These are phyloP conservation scores for Theobroma cacao DNA, from an alignment of 345 rosid genomes.

Conservation along the genomic window DNA sequence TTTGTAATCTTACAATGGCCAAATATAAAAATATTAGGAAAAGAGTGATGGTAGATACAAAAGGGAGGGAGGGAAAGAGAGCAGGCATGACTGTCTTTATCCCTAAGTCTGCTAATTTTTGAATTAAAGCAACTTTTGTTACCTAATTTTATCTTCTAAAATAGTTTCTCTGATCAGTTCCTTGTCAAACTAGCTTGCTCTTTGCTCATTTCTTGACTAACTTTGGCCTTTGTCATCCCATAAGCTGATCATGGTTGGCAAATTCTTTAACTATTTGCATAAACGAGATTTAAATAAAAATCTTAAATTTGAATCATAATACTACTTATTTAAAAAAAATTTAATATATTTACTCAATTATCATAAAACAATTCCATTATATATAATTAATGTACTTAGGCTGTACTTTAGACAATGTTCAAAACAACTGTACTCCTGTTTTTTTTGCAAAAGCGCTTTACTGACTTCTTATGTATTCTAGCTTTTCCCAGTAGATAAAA, in stretches of 20 bases:
- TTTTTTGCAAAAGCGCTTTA: too few relatives aligned
- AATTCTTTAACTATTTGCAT: background rate
- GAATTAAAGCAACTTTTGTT: conserved; percentile 16
- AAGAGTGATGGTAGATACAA: background rate
- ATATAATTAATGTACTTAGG: too few relatives aligned
- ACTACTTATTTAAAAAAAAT: too few relatives aligned
- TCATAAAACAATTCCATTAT: too few relatives aligned
- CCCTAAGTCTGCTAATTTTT: conserved; percentile 6
- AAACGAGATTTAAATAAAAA: too few relatives aligned
- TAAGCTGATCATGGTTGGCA: background rate
- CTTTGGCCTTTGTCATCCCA: background rate
- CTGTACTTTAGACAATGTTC: too few relatives aligned
- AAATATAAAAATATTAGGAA: too few relatives aligned
- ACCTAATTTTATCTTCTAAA: conserved; percentile 23
- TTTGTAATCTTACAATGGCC: background rate
- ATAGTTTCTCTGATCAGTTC: conserved; percentile 5
- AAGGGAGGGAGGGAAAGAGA: background rate
- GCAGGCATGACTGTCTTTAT: background rate
- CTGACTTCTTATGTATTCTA: too few relatives aligned
- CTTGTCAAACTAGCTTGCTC: conserved; percentile 21
- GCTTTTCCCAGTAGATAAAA: too few relatives aligned
- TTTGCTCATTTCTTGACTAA: background rate
- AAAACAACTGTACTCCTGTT: too few relatives aligned
- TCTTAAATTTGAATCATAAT: too few relatives aligned
- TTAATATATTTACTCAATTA: too few relatives aligned